Conservation (phyloP, 495 filamentous ascomycete species). For the Hypomontagnella submonticulosa region DNA sequence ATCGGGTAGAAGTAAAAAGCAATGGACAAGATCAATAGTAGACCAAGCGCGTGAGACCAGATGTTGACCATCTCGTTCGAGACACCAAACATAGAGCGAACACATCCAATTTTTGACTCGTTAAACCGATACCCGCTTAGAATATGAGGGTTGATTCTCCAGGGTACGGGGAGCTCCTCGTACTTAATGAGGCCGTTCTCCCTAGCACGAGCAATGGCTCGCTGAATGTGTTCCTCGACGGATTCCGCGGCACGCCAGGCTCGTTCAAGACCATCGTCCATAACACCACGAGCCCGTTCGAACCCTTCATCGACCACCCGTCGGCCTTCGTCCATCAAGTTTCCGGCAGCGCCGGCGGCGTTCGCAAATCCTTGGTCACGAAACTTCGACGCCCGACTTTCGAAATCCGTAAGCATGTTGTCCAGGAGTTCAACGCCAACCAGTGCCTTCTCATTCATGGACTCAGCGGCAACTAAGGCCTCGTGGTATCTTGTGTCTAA, state of each 20-base stretch:
- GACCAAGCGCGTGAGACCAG: constrained; percentile 91
- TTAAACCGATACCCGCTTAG: constrained; percentile 90
- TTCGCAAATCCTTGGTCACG: constrained; percentile 70
- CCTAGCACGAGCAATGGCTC: constrained; percentile 78
- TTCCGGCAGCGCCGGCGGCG: constrained; percentile 65
- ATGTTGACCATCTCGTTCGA: constrained; percentile 98
- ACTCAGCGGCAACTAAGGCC: constrained; percentile 84
- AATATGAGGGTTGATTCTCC: constrained; percentile 96
- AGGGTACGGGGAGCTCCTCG: constrained; percentile 89
- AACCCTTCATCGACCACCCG: constrained; percentile 79
- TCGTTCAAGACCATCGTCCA: constrained; percentile 86
- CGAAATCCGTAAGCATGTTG: constrained; percentile 81
- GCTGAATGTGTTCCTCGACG: constrained; percentile 81
- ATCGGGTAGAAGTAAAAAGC: constrained; percentile 97
- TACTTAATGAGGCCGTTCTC: constrained; percentile 88
- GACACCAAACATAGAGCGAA: constrained; percentile 81
- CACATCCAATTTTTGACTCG: constrained; percentile 85
- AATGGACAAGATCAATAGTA: constrained; percentile 85
- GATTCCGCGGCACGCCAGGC: constrained; percentile 80
- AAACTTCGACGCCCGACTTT: constrained; percentile 76
- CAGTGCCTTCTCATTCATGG: constrained; percentile 89
- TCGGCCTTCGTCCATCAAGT: constrained; percentile 74
- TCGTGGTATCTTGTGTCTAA: constrained; percentile 92
- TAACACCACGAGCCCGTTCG: constrained; percentile 77
- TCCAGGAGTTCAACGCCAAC: constrained; percentile 89